phyloP scores from a whole-genome alignment of 257 asterid species.

The Fraxinus cuspidata region DNA sequence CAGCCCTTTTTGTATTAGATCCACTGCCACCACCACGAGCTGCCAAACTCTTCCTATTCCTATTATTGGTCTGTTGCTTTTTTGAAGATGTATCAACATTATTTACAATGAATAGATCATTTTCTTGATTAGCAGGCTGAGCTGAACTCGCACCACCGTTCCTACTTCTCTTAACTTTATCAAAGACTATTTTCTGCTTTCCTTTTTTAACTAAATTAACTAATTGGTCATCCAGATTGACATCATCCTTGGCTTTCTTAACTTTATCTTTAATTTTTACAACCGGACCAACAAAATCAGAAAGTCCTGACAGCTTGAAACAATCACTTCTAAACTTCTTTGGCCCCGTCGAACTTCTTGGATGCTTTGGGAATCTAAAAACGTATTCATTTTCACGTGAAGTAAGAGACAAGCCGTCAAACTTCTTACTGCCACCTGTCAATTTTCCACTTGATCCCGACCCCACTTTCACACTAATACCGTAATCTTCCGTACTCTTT shows the following conservation, averaged over 20 bases:
- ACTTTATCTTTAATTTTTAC: constrained; percentile 39
- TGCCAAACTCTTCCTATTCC: constrained; percentile 50
- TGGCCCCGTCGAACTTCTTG: constrained; percentile 66
- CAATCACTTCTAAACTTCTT: constrained; percentile 45
- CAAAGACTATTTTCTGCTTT: constrained; percentile 44
- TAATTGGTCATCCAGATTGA: constrained; percentile 38
- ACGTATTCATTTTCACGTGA: constrained; percentile 56
- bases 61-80: constrained; percentile 44
- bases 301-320: constrained; percentile 35
- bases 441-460: constrained; percentile 35
- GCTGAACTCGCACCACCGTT: constrained; percentile 30
- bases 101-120: constrained; percentile 29
- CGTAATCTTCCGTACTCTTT: constrained; percentile 29
- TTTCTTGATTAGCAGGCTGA: constrained; percentile 37
- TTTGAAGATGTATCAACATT: constrained; percentile 39
- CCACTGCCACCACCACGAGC: constrained; percentile 37
- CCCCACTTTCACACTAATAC: constrained; percentile 37
- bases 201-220: constrained; percentile 31
- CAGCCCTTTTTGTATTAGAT: constrained; percentile 42
- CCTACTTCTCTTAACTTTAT: constrained; percentile 37
- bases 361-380: constrained; percentile 76
- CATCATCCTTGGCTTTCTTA: constrained; percentile 37
- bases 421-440: constrained; percentile 34
- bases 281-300: constrained; percentile 38
- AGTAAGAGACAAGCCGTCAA: constrained; percentile 54